Percentiles rank a stretch among this genome's conserved stretches.
Evolutionary conservation across 2,329 filamentous ascomycete species (phyloP).

Genomic region (Alternaria metachromatica): DNA sequence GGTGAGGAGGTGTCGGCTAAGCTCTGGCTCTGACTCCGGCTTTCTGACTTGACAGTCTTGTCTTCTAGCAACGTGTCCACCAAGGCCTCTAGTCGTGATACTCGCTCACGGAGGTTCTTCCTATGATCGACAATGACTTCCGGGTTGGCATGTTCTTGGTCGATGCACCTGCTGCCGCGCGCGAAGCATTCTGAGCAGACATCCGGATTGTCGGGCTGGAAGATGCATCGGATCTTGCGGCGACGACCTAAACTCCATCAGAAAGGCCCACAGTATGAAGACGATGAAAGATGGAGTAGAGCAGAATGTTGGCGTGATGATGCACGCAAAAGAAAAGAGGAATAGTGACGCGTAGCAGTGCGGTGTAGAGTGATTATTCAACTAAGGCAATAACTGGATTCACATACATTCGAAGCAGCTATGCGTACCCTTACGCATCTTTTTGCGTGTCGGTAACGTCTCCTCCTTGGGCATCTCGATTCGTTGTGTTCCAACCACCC

Average conservation of each 20-base stretch:
- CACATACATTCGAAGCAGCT: constrained; percentile 55
- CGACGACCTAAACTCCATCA: constrained; percentile 52
- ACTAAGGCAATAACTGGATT: constrained; percentile 7
- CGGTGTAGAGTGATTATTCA: constrained; percentile 6
- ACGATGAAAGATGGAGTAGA: neutral
- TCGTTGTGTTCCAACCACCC: constrained; percentile 11
- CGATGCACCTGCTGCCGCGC: constrained; percentile 54
- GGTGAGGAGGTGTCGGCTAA: constrained; percentile 37
- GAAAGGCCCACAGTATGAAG: constrained; percentile 8
- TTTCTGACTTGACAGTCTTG: constrained; percentile 40
- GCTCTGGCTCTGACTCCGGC: constrained; percentile 29
- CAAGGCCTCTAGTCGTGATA: constrained; percentile 51
- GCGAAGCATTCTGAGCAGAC: constrained; percentile 56
- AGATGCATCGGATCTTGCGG: constrained; percentile 59
- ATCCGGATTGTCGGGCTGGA: constrained; percentile 46
- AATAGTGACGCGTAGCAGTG: constrained; percentile 3
- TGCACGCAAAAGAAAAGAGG: constrained; percentile 4
- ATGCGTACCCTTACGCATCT: constrained; percentile 54
- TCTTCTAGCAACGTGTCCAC: constrained; percentile 49
- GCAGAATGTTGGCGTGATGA: constrained; percentile 6
- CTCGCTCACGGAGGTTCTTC: constrained; percentile 53
- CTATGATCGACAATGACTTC: constrained; percentile 51
- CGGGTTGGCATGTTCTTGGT: constrained; percentile 53
- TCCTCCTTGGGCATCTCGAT: constrained; percentile 47
- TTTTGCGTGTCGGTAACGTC: constrained; percentile 45